Conservation (phyloP, 257 asterid genomes). For the Solanum pinnatisectum region DNA sequence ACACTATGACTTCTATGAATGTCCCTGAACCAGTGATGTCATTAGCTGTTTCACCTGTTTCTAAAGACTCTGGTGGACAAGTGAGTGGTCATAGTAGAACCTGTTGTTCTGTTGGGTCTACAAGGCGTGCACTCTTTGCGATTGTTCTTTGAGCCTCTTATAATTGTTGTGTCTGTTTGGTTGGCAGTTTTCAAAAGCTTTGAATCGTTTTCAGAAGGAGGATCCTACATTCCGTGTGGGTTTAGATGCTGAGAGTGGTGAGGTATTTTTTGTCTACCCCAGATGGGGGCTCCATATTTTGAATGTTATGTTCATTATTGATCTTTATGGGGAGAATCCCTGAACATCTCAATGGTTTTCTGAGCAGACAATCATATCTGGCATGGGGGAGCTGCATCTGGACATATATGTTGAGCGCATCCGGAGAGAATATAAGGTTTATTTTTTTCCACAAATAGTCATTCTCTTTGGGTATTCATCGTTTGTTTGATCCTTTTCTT, state of each 20-base stretch:
- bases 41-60: conserved; percentile 86
- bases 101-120: conserved; percentile 4
- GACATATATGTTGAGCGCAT: conserved; percentile 97
- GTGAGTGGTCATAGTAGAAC: conserved; percentile 35
- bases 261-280: conserved; percentile 35
- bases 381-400: conserved; percentile 99
- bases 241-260: conserved; percentile 90
- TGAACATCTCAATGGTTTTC: conserved; percentile 16
- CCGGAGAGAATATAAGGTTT: conserved; percentile 93
- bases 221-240: conserved; percentile 99
- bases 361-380: conserved; percentile 93
- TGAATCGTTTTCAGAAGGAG: conserved; percentile 94
- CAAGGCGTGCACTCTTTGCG: not conserved
- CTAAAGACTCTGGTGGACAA: conserved; percentile 94
- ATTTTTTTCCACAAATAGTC: not conserved
- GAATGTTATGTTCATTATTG: not conserved
- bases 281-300: not conserved
- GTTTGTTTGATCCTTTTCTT: not conserved
- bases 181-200: conserved; percentile 94
- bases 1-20: conserved; percentile 99
- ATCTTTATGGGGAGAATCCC: not conserved
- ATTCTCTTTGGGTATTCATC: not conserved
- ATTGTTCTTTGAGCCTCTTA: not conserved
- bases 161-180: not conserved
- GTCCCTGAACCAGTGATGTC: conserved; percentile 99